phyloP scores from a whole-genome alignment of 176 grass and related monocot genomes.

The Oryza rufipogon region DNA sequence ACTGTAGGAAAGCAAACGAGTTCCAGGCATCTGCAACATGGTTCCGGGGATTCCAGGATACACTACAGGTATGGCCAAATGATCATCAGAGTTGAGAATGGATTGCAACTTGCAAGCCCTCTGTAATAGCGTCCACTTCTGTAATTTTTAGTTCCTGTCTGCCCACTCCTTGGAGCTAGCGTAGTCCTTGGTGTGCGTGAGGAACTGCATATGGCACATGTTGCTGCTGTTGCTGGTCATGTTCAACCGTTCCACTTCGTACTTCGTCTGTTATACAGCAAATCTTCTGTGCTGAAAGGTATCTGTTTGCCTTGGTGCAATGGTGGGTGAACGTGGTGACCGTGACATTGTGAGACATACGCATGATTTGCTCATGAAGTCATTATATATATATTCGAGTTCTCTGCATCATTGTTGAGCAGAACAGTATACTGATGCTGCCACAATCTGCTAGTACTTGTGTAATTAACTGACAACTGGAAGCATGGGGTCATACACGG shows the following conservation, averaged over 20 bases:
- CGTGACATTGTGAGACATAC: background rate
- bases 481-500: background rate
- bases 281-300: background rate
- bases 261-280: background rate
- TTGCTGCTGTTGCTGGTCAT: background rate
- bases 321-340: background rate
- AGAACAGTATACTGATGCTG: background rate
- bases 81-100: background rate
- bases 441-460: background rate
- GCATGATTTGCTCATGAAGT: background rate
- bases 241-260: background rate
- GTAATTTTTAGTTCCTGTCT: background rate
- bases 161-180: background rate
- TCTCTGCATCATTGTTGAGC: background rate
- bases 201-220: background rate
- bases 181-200: background rate
- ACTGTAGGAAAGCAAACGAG: background rate
- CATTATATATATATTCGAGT: no score
- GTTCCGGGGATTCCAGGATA: background rate
- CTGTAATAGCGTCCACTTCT: background rate
- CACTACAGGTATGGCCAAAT: constrained; percentile 27
- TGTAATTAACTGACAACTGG: background rate
- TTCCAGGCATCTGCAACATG: background rate
- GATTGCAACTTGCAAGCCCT: background rate
- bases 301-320: background rate